Base-by-base conservation (phyloP, 169 alveolate genomes). In the Cryptosporidium parvum region DNA sequence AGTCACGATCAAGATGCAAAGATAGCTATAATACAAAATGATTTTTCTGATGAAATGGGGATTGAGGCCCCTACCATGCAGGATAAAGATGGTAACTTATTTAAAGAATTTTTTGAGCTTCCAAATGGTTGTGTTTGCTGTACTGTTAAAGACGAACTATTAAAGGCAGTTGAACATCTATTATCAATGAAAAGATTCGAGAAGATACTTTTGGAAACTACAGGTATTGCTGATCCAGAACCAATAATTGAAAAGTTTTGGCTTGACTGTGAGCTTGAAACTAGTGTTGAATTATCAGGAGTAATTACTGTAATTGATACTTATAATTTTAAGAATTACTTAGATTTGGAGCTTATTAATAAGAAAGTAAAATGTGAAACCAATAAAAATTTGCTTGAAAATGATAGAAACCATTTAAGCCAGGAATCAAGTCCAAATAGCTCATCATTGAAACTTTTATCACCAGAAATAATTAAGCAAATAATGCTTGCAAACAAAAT, bases 41-140 rank as follows among this genome's bases (percentile, higher is more conserved):
- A 95, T 72, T 94, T 94, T 87, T 92, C 95, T 6, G 85, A 85
- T 12, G 94, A 94, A 62, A 95, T 96, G 98, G 97, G 97, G 51
- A 94, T 96, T 31, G 98, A 96, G 86, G 91, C 93, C 39, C 95
- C 97, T 9, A 69, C 95, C n/a, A 92, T 96, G 94, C 67, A 84
- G 33, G 96, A 95, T 70, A 84, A 93, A 4, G 95, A 95, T 51
- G 98, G 97, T 16, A 85, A 95, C 14, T 93, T 94, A 2, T 94
- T 94, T 85, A 91, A 92, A 70, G 94, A 93, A 61, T 93, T 93
- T 80, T 94, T 86, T 69, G 98, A 96, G 91, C 87, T 96, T 23
- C 97, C 98, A 12, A 96, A 95, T 92, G 98, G 98, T 26, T 96
- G 98, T 70, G 93, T 96, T 18, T 96, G 98, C 69, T 96, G 98